Base-by-base conservation (phyloP, 192 early-diverging fungal genomes). In the Lobosporangium transversale region DNA sequence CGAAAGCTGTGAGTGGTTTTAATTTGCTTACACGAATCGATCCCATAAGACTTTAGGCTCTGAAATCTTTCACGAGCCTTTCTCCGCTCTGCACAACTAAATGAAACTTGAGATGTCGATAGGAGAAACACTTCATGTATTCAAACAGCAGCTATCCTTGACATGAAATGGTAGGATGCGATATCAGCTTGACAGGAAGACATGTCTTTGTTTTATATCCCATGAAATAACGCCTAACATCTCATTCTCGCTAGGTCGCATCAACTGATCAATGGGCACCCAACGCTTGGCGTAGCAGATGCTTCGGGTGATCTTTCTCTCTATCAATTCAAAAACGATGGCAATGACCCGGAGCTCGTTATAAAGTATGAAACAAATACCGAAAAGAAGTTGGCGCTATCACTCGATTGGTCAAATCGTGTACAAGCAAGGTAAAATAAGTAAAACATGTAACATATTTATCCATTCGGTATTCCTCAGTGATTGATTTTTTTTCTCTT, bases 401-500 rank as follows among this genome's bases (percentile, higher is more conserved):
- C 96, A 0, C 57, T 98, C 42, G 96, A 98, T 63, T 97, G 95
- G 94, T 89, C 94, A 1, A 92, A 90, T 59, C 88, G 90, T 26
- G 54, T 86, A 11, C 30, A 64, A 37, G n/a, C 43, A 1, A 64
- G 60, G 74, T 78, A 55, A 29, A 36, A 1, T 3, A 32, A 6
- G 2, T 12, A 29, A 12, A 6, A 18, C 8, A 32, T 15, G 11
- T 54, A 17, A 9, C 14, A 24, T 35, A 44, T 53, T n/a, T 14
- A 33, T 51, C 7, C 21, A 11, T 11, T 11, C 49, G 11, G 18
- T 23, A 21, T 21, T 10, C 23, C 23, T 50, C 23, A n/a, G n/a
- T n/a, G n/a, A n/a, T n/a, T n/a, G n/a, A n/a, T n/a, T n/a, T n/a
- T n/a, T n/a, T n/a, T n/a, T n/a, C n/a, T n/a, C n/a, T n/a, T n/a